Base-by-base conservation (phyloP, 768 basidiomycete species). In the Leccinum uliginosum region DNA sequence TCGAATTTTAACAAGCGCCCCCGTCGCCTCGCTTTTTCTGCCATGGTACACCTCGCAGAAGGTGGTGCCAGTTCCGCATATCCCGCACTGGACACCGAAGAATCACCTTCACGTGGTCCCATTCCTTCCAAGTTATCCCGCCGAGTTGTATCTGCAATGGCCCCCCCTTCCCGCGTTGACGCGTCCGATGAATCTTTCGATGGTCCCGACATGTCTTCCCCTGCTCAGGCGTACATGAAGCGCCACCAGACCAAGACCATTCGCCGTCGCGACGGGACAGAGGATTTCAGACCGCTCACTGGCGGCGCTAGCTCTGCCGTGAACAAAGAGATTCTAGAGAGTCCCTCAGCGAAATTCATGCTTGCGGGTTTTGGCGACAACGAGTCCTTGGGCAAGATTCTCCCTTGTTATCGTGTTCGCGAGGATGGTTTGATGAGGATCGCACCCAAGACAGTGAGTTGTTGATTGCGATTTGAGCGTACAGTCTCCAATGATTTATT, bases 401-500 rank as follows among this genome's bases (percentile, higher is more conserved):
- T 99, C 58, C 95, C 95, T 30, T 99, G 97, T 73, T 88, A 93
- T 68, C 84, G 88, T 51, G 95, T 97, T 49, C 86, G 87, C 46
- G 95, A 98, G 67, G 97, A 99, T 66, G 96, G 97, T 3, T 71
- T 99, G 51, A 96, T 98, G 85, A 83, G 97, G 63, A 90, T 99
- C 59, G 86, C 79, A 38, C 73, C 80, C 29, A 72, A 83, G 60
- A 98, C 94, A 59, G 93, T 97, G 65, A 68, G 84, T 79, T 9
- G 45, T 58, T 46, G 8, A 1, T 38, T 35, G 15, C 43, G 55
- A 24, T 19, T 3, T n/a, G 1, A 17, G 5, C n/a, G 10, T 15
- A 10, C 45, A 21, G 53, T 29, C 38, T 23, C 48, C 50, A 56
- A 45, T 10, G 1, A 45, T 57, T 43, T 46, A 62, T 61, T 17